Evolutionary conservation across 1,139 yeast genomes (phyloP).

Genomic region (Meyerozyma sp.): DNA sequence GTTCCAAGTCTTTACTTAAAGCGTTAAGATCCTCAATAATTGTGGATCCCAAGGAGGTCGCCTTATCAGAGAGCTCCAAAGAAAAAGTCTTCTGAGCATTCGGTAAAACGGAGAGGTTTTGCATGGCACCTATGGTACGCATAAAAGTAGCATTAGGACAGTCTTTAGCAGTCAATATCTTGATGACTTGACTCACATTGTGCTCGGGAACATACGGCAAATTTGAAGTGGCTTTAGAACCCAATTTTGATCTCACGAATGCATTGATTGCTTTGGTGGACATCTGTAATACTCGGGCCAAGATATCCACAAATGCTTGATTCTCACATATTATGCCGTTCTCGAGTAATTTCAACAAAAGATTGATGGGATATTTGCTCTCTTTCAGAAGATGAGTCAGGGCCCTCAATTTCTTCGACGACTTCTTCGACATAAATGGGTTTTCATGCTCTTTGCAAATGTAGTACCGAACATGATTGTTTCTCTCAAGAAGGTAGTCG

Average conservation of each 20-base stretch:
- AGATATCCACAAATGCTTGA: conserved; percentile 67
- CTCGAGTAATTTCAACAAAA: conserved; percentile 58
- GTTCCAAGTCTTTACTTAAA: conserved; percentile 43
- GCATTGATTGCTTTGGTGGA: conserved; percentile 68
- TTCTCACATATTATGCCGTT: conserved; percentile 64
- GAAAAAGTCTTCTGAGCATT: conserved; percentile 66
- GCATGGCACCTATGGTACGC: conserved; percentile 79
- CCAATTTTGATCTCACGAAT: conserved; percentile 27
- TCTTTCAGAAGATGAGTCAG: conserved; percentile 24
- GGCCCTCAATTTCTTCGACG: conserved; percentile 30
- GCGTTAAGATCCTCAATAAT: conserved; percentile 53
- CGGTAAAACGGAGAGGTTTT: conserved; percentile 59
- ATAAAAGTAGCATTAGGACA: conserved; percentile 85
- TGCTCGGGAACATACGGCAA: conserved; percentile 64
- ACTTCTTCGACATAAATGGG: conserved; percentile 43
- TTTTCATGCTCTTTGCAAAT: conserved; percentile 80
- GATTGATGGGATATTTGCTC: conserved; percentile 67
- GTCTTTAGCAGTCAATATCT: conserved; percentile 75
- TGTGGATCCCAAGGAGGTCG: conserved; percentile 53
- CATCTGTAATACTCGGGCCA: conserved; percentile 70
- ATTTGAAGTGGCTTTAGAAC: conserved; percentile 26
- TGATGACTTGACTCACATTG: conserved; percentile 59
- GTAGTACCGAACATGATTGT: conserved; percentile 65
- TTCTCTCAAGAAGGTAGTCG: conserved; percentile 65
- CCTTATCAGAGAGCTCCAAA: conserved; percentile 60